These are phyloP conservation scores for Amaranthus tricolor DNA, from an alignment of 179 eudicot genomes.

Conservation along the genomic window DNA sequence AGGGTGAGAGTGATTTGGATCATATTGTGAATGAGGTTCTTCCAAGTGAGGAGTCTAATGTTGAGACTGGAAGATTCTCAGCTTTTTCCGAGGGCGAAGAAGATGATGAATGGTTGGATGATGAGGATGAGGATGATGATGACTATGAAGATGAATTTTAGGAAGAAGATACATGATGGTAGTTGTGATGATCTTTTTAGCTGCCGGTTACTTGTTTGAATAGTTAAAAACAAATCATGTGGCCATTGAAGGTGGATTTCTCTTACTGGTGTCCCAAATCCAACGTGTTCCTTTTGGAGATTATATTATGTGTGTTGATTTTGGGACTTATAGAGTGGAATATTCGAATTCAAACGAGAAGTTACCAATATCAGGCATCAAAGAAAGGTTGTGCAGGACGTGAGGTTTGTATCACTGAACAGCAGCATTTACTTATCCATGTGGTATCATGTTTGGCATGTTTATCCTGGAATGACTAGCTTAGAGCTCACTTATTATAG, in stretches of 20 bases:
- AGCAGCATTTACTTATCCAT: neutral
- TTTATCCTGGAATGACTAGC: neutral
- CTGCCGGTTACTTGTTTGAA: neutral
- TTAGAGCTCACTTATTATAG: neutral
- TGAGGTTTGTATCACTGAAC: neutral
- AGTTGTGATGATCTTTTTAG: neutral
- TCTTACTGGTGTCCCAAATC: neutral
- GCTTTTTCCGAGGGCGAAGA: conserved; percentile 55
- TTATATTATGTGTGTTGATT: neutral
- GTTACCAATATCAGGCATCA: neutral
- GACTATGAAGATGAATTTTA: conserved; percentile 20
- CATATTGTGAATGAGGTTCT: conserved; percentile 48
- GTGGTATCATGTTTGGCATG: neutral
- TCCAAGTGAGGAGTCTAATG: conserved; percentile 27
- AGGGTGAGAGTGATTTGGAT: conserved; percentile 38
- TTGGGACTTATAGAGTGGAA: neutral
- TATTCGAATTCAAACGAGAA: neutral
- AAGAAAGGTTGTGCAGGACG: neutral
- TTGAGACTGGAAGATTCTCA: conserved; percentile 33
- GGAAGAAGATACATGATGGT: conserved; percentile 8
- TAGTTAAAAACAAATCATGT: neutral
- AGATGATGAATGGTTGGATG: conserved; percentile 34
- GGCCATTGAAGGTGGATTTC: neutral
- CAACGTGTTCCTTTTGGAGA: neutral
- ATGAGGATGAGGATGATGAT: conserved; percentile 19